These are phyloP conservation scores for Symbiotaphrina buchneri DNA, from an alignment of 495 filamentous ascomycete genomes.

Conservation along the genomic window DNA sequence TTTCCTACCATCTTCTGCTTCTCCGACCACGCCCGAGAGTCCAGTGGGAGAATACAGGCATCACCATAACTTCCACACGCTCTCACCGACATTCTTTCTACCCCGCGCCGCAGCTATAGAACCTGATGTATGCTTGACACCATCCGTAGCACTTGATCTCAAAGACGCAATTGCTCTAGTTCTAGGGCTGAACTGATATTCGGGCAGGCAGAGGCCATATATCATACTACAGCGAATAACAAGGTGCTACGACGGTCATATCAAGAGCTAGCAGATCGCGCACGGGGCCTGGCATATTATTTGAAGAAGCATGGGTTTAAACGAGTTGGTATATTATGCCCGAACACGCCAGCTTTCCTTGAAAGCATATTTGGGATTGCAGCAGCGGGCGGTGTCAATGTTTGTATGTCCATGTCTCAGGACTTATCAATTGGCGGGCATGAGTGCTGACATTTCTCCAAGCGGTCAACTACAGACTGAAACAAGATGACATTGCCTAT, in stretches of 20 bases:
- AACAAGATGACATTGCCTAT: slow-evolving; percentile 69
- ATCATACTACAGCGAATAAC: slow-evolving; percentile 67
- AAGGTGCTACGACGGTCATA: slow-evolving; percentile 55
- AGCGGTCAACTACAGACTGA: slow-evolving; percentile 79
- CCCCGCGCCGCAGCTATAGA: slow-evolving; percentile 77
- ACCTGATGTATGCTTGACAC: slow-evolving; percentile 57
- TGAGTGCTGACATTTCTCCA: background rate
- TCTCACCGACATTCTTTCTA: slow-evolving; percentile 80
- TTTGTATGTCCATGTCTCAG: slow-evolving; percentile 20
- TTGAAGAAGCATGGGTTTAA: slow-evolving; percentile 44
- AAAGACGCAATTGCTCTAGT: background rate
- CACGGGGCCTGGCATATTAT: slow-evolving; percentile 71
- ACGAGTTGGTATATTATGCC: slow-evolving; percentile 57
- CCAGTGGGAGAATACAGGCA: slow-evolving; percentile 16
- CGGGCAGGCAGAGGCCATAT: slow-evolving; percentile 51
- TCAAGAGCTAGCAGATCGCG: slow-evolving; percentile 58
- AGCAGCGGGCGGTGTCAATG: slow-evolving; percentile 61
- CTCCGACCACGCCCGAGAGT: slow-evolving; percentile 7
- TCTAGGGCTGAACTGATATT: too few species aligned
- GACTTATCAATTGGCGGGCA: background rate
- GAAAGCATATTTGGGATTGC: slow-evolving; percentile 77
- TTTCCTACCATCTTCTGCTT: slow-evolving; percentile 11
- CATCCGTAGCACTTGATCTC: background rate
- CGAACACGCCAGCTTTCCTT: slow-evolving; percentile 88
- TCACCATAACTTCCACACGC: slow-evolving; percentile 45